Base-by-base conservation (phyloP, 2,329 filamentous ascomycete species). In the Monosporascus sp. region DNA sequence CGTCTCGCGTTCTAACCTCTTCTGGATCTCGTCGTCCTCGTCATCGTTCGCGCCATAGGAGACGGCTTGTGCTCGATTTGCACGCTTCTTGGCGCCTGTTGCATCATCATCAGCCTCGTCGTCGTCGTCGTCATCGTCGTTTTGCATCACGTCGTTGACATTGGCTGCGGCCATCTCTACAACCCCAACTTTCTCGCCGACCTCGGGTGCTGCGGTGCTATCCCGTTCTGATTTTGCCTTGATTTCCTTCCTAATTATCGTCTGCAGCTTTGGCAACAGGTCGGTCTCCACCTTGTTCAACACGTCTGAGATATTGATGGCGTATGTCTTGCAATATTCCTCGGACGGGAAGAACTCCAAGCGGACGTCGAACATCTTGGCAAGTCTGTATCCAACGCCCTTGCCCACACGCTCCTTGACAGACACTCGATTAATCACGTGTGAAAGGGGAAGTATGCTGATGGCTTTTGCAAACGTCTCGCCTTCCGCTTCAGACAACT, bases 31-130 rank as follows among this genome's bases (percentile, higher is more conserved):
- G 60, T 90, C 82, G 65, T 97, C 94, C 4, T 93, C 93, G 5
- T 96, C 92, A 66, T 97, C 94, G 47, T 96, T 95, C 36, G 87
- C 89, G 39, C 90, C 93, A 62, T 97, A 97, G 15, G 90, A 94
- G 2, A 93, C 86, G 31, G 87, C 89, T 70, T 96, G 89, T 50
- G 81, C 77, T 41, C 89, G 86, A 68, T 96, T 94, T 46, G 85
- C 83, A 62, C 81, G 83, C 65, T 85, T 80, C 73, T 90, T 95
- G 61, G 83, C 83, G 57, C 80, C 83, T 4, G 85, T 92, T 49
- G 82, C 90, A 66, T 95, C 89, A 53, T 85, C 86, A 51, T 94
- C 92, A 45, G 85, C 90, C 27, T 85, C 86, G n/a, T 86, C 82
- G 54, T 89, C 87, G 41, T 88, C 86, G 46, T 85, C 80, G 24